Conservation (phyloP, 495 filamentous ascomycete species). For the Daldinia concentrica region DNA sequence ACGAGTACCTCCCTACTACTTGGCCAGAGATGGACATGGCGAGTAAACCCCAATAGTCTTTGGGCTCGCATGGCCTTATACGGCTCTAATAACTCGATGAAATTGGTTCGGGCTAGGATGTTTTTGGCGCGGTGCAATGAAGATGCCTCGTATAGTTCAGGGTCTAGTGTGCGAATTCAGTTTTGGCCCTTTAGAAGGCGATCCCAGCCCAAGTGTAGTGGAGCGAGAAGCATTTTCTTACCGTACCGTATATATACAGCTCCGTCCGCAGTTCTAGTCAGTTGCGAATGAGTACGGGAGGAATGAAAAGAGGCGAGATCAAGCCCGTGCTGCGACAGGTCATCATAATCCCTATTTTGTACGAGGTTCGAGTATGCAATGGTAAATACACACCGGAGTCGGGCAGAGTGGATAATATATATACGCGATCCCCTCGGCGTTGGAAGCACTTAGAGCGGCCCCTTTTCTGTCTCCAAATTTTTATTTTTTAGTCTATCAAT, state of each 20-base stretch:
- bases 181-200: not conserved
- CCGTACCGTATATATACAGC: slow-evolving; percentile 5
- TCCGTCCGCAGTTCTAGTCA: not conserved
- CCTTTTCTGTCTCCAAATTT: not conserved
- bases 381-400: not conserved
- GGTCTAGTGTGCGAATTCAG: slow-evolving; percentile 5
- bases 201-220: not conserved
- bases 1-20: slow-evolving; percentile 5
- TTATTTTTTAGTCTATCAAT: slow-evolving; percentile 11
- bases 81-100: slow-evolving; percentile 22
- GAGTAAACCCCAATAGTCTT: not conserved
- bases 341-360: not conserved
- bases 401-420: not conserved
- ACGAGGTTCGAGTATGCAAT: not conserved
- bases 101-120: slow-evolving; percentile 22
- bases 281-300: slow-evolving; percentile 1
- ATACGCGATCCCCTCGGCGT: not conserved
- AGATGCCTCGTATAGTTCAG: not conserved
- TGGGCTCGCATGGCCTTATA: slow-evolving; percentile 4
- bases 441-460: not conserved
- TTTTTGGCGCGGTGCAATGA: slow-evolving; percentile 7
- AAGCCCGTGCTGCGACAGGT: not conserved
- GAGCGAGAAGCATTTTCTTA: not conserved
- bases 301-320: not conserved
- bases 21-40: not conserved